Base-by-base conservation (phyloP, 2,329 filamentous ascomycete genomes). In the Alternaria brassicae region DNA sequence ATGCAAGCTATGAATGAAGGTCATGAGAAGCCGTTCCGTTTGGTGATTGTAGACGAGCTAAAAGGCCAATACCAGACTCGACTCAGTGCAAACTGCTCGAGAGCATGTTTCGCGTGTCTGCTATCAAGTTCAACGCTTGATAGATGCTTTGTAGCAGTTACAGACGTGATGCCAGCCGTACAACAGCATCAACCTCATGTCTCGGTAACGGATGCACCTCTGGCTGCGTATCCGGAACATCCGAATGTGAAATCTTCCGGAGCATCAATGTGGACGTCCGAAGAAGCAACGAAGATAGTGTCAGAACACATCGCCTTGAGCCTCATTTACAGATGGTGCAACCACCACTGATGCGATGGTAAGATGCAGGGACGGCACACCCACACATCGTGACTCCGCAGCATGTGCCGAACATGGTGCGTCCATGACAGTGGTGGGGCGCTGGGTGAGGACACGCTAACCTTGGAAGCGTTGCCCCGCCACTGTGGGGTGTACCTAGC, bases 31-130 rank as follows among this genome's bases (percentile, higher is more conserved):
- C 36, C 1, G 17, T 21, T 21, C 10, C 8, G 4, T 21, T 39
- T 39, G 36, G n/a, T 21, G 28, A 91, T 87, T 2, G 87, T 91
- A 10, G 85, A 89, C 56, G 83, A 82, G 12, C 76, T 91, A 30
- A 88, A 87, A 72, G 87, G 89, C 55, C 79, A 78, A 37, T 91
- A 37, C n/a, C 1, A 27, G 12, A n/a, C 30, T 50, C 30, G 7
- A 21, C 2, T 21, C 2, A 90, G 84, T 23, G 86, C 81, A 34
- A 91, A 91, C 72, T 86, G 83, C 68, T 83, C 85, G 40, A 84
- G 34, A 21, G 10, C 1, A 4, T 39, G 36, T n/a, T 39, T 39
- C 12, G 36, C 17, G 4, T 12, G 17, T 21, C 36, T 39, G 87
- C 89, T 75, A 66, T 82, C 73, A 4, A 21, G 3, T 50, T 1